Percentiles rank a stretch among this genome's conserved stretches.
Evolutionary conservation across 805 yeast species (phyloP).

Genomic region (Ogataea ramenticola): DNA sequence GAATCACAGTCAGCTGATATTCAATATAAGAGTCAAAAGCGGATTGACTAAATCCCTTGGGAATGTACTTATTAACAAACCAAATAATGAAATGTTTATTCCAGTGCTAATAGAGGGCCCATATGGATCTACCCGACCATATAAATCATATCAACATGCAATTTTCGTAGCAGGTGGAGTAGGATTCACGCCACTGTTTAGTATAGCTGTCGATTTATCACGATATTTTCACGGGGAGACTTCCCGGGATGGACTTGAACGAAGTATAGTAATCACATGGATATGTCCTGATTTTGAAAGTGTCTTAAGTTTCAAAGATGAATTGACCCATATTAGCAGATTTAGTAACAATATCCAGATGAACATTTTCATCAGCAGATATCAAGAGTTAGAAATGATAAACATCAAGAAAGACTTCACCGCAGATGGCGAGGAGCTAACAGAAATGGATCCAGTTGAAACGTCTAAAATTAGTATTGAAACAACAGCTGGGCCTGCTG

Average conservation of each 20-base stretch:
- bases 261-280: constrained; percentile 23
- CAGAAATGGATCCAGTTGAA: background rate
- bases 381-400: background rate
- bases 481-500: too few relatives aligned
- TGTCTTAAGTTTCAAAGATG: constrained; percentile 21
- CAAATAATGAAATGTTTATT: constrained; percentile 28
- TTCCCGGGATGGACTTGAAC: constrained; percentile 15
- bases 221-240: constrained; percentile 22
- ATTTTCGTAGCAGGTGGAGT: constrained; percentile 58
- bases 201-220: constrained; percentile 36
- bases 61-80: constrained; percentile 21
- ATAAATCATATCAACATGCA: constrained; percentile 38
- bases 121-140: constrained; percentile 44
- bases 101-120: constrained; percentile 54
- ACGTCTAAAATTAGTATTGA: too few relatives aligned
- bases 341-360: constrained; percentile 19
- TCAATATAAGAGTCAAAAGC: constrained; percentile 42
- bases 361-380: constrained; percentile 22
- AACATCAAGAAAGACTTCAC: background rate
- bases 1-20: constrained; percentile 33
- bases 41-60: constrained; percentile 44
- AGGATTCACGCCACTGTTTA: constrained; percentile 52
- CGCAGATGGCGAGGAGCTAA: too few relatives aligned
- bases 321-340: constrained; percentile 17
- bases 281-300: constrained; percentile 24